Evolutionary conservation across 108 stramenopile genomes (phyloP).

Genomic region (Fragilariopsis cylindrus): DNA sequence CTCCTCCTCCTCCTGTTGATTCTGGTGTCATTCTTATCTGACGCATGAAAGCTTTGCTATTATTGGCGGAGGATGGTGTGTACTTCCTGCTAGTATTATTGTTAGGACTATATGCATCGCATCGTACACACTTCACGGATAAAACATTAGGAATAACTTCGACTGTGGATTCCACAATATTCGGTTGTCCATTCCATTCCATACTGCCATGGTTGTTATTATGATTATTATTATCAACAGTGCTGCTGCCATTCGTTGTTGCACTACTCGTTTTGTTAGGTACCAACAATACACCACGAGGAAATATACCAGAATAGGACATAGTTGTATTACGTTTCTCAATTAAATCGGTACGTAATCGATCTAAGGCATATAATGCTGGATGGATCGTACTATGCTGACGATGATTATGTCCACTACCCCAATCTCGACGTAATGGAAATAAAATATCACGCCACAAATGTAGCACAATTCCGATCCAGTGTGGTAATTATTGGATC

Average conservation of each 20-base stretch:
- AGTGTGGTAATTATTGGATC: not conserved
- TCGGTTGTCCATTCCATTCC: constrained; percentile 6
- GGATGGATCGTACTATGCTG: not conserved
- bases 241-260: not conserved
- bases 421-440: not conserved
- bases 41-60: not conserved
- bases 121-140: not conserved
- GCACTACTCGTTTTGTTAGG: not conserved
- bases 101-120: not conserved
- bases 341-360: not conserved
- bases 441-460: not conserved
- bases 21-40: not conserved
- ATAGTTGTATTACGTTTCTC: not conserved
- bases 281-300: not conserved
- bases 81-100: too few relatives aligned
- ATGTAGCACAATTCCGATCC: not conserved
- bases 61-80: too few relatives aligned
- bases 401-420: not conserved
- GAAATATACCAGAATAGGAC: constrained; percentile 6
- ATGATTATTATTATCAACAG: not conserved
- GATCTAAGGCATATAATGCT: not conserved
- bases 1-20: not conserved
- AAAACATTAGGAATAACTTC: not conserved
- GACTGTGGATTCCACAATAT: not conserved
- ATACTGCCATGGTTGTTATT: not conserved